Base-by-base conservation (phyloP, 1,284 basidiomycete genomes). In the Fomes fomentarius region DNA sequence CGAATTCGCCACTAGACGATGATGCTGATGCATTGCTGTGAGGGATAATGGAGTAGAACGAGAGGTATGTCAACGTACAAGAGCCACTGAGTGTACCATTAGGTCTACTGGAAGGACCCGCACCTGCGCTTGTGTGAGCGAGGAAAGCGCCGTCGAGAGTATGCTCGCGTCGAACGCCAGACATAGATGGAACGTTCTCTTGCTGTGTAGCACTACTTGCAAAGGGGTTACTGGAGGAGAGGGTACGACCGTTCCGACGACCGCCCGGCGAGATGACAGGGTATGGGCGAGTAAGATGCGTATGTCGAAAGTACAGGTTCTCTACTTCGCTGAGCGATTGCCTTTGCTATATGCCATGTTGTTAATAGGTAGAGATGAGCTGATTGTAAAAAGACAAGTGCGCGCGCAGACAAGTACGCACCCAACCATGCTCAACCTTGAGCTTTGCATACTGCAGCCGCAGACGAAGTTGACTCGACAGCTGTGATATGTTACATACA, bases 371-470 rank as follows among this genome's bases (percentile, higher is more conserved):
- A n/a, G n/a, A n/a, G n/a, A n/a, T n/a, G 38, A 39, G 38, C 5
- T 4, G n/a, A 6, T 14, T n/a, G 26, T 30, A 21, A 24, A 9
- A 17, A n/a, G 12, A 34, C 11, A 31, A 3, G 3, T 5, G 22
- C 28, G 11, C 22, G 8, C 12, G 12, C 15, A 17, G 24, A 28
- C 4, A 10, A 0, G 30, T 7, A 52, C 84, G 44, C 66, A 90
- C 89, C 89, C 89, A 91, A 45, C 89, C 89, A 64, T 89, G 80
- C 58, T 91, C 87, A 41, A 91, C 88, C 65, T 91, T 91, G 47
- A 91, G 74, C 62, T 81, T 78, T 12, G 89, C 89, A 64, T 91
- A 91, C 64, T 88, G 88, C 17, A 91, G 73, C 22, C 89, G 80
- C 69, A 88, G 77, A 63, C 87, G 85, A n/a, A 91, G 75, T 57